A percentile compares a stretch with the other conserved stretches of the same genome.
Evolutionary conservation across 208 protist species (phyloP).

Genomic region (Phytomonas sp.): DNA sequence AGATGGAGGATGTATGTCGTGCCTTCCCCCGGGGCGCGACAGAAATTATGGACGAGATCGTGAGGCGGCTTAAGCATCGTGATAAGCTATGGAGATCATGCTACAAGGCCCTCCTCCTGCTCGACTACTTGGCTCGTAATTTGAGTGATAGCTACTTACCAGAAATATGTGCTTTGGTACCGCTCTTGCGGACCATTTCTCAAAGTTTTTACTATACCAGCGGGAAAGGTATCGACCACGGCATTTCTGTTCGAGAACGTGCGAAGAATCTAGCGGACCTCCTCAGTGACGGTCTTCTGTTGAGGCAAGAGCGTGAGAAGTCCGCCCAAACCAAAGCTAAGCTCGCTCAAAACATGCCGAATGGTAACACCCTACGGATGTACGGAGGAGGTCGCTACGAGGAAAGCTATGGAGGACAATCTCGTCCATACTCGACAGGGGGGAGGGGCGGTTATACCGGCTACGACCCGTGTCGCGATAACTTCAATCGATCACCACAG

Average conservation of each 20-base stretch:
- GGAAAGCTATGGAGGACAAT: background rate
- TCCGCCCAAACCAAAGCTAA: slow-evolving; percentile 59
- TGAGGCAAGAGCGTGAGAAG: slow-evolving; percentile 77
- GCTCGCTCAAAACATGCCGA: slow-evolving; percentile 35
- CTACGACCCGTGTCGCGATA: slow-evolving; percentile 16
- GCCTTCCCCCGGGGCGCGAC: slow-evolving; percentile 45
- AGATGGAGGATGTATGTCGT: slow-evolving; percentile 82
- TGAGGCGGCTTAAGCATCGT: slow-evolving; percentile 69
- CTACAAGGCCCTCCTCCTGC: slow-evolving; percentile 82
- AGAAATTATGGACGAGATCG: slow-evolving; percentile 80
- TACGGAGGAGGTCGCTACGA: slow-evolving; percentile 14
- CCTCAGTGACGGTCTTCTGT: slow-evolving; percentile 59
- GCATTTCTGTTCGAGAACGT: slow-evolving; percentile 79
- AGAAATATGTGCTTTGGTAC: slow-evolving; percentile 58
- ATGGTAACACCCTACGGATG: slow-evolving; percentile 20
- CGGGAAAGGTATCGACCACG: slow-evolving; percentile 80
- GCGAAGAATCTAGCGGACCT: slow-evolving; percentile 76
- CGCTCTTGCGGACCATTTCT: slow-evolving; percentile 59
- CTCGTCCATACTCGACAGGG: slow-evolving; percentile 10
- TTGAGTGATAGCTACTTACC: slow-evolving; percentile 48
- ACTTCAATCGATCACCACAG: slow-evolving; percentile 5
- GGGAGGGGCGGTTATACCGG: slow-evolving; percentile 22
- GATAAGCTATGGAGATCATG: slow-evolving; percentile 80
- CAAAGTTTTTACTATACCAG: slow-evolving; percentile 83
- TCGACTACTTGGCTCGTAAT: slow-evolving; percentile 83